phyloP scores from a whole-genome alignment of 306 rosid species.

The Macrotyloma uniflorum region DNA sequence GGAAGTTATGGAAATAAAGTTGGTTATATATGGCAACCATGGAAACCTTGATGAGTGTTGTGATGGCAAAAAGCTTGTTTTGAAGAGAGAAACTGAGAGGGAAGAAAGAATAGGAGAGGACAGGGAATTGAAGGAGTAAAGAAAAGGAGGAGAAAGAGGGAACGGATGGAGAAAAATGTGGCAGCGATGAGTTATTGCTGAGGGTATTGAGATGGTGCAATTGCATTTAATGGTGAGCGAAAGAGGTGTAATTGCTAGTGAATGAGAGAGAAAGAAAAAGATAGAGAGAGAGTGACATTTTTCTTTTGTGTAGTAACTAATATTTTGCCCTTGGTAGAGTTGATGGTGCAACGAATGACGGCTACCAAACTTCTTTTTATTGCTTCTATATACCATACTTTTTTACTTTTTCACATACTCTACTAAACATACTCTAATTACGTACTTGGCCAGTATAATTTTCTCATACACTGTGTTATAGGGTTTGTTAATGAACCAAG shows the following conservation, averaged over 20 bases:
- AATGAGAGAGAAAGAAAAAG: constrained; percentile 40
- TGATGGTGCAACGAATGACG: constrained; percentile 62
- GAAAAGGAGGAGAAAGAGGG: constrained; percentile 42
- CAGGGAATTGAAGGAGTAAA: constrained; percentile 39
- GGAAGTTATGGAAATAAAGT: constrained; percentile 22
- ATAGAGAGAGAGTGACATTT: constrained; percentile 30
- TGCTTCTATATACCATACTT: neutral
- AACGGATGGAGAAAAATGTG: constrained; percentile 66
- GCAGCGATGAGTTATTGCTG: constrained; percentile 93
- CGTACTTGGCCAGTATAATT: neutral
- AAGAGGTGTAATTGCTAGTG: constrained; percentile 79
- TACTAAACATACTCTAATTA: neutral
- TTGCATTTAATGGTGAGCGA: constrained; percentile 89
- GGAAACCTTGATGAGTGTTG: constrained; percentile 19
- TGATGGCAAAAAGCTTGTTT: constrained; percentile 23
- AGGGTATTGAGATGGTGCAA: constrained; percentile 98
- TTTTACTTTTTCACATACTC: neutral
- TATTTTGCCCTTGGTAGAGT: constrained; percentile 29
- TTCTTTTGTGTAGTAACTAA: neutral
- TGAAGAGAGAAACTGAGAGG: neutral
- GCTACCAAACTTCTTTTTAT: constrained; percentile 56
- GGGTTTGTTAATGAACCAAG: neutral
- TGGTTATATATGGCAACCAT: constrained; percentile 7
- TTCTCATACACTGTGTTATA: neutral
- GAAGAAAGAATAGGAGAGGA: constrained; percentile 11